Base-by-base conservation (phyloP, 495 filamentous ascomycete species). In the Clohesyomyces aquaticus region DNA sequence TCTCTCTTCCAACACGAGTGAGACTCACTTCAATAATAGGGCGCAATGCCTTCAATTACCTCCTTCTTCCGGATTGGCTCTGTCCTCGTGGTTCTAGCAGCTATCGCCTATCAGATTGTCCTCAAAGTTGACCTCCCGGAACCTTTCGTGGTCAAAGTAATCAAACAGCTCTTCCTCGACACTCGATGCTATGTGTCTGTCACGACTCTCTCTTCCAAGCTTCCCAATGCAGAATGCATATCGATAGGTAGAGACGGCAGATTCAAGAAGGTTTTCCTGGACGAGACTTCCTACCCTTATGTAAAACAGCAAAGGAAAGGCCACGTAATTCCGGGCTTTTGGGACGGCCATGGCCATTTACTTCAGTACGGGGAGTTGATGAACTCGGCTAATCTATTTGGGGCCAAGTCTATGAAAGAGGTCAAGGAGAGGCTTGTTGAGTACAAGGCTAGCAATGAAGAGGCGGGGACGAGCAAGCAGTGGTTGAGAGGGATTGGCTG, bases 321-420 rank as follows among this genome's bases (percentile, higher is more conserved):
- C 6, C 76, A 79, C 60, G 81, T 79, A 1, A 72, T 86, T 47
- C 86, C 86, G 0, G 86, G 85, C 0, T 70, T 88, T 3, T 87
- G 85, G 81, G 86, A 88, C 59, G 84, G 82, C 0, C 86, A 88
- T 59, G 86, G 84, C 0, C 86, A 88, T 67, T 65, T 88, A 60
- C 62, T 86, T 22, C 78, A 77, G 62, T 87, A 86, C 69, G 86
- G 86, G 19, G 84, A 88, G 72, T 85, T 87, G 65, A 68, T 88
- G 61, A 78, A 84, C 61, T 82, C 79, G 32, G 85, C 82, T 0
- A 78, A 83, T 56, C 67, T 88, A 9, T 87, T 86, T 67, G 85
- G 82, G 0, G 73, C 80, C 0, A 55, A 66, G 25, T 80, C 81
- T 26, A 71, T 81, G 46, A 75, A 74, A 0, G 82, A 85, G 25